Conservation (phyloP, 2,329 filamentous ascomycete genomes). For the Pseudogymnoascus pannorum region DNA sequence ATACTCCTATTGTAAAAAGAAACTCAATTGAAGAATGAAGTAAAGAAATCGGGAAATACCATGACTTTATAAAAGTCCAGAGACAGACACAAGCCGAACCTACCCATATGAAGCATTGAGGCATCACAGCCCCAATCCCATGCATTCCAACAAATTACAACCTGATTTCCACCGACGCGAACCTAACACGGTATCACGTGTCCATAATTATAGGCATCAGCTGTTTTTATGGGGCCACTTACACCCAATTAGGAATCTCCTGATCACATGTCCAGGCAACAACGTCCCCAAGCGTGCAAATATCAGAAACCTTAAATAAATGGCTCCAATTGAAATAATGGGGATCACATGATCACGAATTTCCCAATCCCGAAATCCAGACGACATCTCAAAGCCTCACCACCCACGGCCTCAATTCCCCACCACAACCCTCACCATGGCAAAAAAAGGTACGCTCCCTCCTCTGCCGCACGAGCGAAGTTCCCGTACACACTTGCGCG, state of each 20-base stretch:
- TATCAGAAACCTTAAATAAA: background rate
- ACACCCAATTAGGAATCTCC: background rate
- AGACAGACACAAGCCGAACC: background rate
- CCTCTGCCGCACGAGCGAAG: background rate
- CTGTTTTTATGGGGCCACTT: background rate
- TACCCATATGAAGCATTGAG: conserved; percentile 1
- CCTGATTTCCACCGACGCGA: background rate
- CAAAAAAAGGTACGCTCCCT: conserved; percentile 35
- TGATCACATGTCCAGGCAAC: background rate
- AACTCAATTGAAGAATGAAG: background rate
- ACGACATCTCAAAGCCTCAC: background rate
- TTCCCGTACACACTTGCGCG: background rate
- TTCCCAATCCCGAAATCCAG: background rate
- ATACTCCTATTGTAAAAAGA: background rate
- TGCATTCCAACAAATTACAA: background rate
- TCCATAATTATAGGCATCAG: background rate
- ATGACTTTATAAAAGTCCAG: background rate
- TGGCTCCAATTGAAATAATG: background rate
- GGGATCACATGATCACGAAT: background rate
- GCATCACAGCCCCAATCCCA: background rate
- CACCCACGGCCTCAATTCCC: background rate
- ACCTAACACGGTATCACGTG: conserved; percentile 4
- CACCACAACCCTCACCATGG: conserved; percentile 28
- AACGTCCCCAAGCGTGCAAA: background rate
- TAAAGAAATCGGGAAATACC: background rate